These are phyloP conservation scores for baker's yeast (Saccharomyces cerevisiae) DNA, from an alignment of 805 yeast genomes.

Conservation along the genomic window DNA sequence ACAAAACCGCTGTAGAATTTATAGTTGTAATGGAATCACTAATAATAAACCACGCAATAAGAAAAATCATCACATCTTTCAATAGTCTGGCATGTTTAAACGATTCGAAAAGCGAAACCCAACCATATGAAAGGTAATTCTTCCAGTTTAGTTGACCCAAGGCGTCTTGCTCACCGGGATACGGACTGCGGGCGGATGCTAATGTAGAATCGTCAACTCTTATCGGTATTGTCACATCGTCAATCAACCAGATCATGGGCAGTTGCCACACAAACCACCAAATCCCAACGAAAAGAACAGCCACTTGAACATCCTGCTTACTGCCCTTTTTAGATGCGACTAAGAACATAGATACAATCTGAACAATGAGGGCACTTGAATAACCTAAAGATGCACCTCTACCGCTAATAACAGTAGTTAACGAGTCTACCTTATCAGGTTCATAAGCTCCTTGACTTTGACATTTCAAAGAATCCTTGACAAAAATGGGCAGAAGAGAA, in stretches of 20 bases:
- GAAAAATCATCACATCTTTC: conserved; percentile 56
- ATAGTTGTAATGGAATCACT: conserved; percentile 73
- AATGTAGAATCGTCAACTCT: too few relatives aligned
- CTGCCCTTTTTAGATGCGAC: conserved; percentile 33
- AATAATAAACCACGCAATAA: conserved; percentile 68
- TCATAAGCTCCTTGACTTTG: conserved; percentile 10
- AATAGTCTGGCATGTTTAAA: conserved; percentile 51
- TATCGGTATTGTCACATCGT: conserved; percentile 11
- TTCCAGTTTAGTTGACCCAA: not conserved
- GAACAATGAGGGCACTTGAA: conserved; percentile 59
- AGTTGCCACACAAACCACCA: conserved; percentile 74
- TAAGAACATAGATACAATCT: conserved; percentile 47
- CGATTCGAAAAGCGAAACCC: conserved; percentile 49
- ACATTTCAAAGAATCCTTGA: conserved; percentile 33
- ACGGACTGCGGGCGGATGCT: not conserved
- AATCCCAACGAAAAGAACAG: conserved; percentile 54
- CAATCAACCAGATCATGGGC: conserved; percentile 45
- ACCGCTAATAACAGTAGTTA: conserved; percentile 52
- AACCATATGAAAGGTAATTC: conserved; percentile 47
- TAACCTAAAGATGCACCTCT: conserved; percentile 67
- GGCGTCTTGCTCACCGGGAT: not conserved
- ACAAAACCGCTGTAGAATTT: conserved; percentile 68
- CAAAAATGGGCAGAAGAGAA: conserved; percentile 58
- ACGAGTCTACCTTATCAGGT: conserved; percentile 25
- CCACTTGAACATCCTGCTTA: conserved; percentile 39